phyloP scores from a whole-genome alignment of 495 filamentous ascomycete species.

The Cercophora sp. region DNA sequence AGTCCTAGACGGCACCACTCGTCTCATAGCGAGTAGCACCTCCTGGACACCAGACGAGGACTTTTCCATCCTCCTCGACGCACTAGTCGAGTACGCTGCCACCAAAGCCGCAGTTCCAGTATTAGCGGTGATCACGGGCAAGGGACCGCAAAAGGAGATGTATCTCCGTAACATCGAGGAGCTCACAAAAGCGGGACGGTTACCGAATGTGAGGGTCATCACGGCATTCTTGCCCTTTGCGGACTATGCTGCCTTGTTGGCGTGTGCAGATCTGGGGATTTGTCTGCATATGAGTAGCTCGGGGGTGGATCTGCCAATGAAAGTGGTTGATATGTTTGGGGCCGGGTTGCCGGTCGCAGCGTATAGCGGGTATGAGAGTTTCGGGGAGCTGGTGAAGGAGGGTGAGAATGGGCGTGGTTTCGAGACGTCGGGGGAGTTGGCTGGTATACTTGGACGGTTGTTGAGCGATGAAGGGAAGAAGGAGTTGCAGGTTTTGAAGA shows the following conservation, averaged over 20 bases:
- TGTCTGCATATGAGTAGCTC: slow-evolving; percentile 90
- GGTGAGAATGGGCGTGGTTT: slow-evolving; percentile 84
- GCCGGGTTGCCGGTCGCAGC: slow-evolving; percentile 87
- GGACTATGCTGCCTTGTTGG: slow-evolving; percentile 85
- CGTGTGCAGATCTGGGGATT: slow-evolving; percentile 82
- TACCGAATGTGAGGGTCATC: slow-evolving; percentile 63
- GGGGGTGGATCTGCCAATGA: slow-evolving; percentile 97
- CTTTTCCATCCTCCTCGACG: slow-evolving; percentile 83
- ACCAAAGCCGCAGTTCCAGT: slow-evolving; percentile 24
- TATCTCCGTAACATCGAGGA: slow-evolving; percentile 63
- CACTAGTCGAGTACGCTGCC: slow-evolving; percentile 63
- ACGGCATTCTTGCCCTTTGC: slow-evolving; percentile 78
- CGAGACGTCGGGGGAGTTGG: slow-evolving; percentile 58
- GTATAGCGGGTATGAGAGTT: slow-evolving; percentile 77
- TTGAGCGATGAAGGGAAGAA: slow-evolving; percentile 45
- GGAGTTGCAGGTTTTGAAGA: slow-evolving; percentile 58
- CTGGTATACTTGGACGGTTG: slow-evolving; percentile 55
- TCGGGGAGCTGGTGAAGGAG: slow-evolving; percentile 80
- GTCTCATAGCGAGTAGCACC: slow-evolving; percentile 81
- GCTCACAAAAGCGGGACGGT: slow-evolving; percentile 54
- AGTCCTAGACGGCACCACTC: slow-evolving; percentile 53
- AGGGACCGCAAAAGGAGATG: slow-evolving; percentile 74
- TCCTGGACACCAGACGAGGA: slow-evolving; percentile 98
- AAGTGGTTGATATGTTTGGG: slow-evolving; percentile 98
- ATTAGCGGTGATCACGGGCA: slow-evolving; percentile 87